These are phyloP conservation scores for Oryza rufipogon DNA, from an alignment of 176 grass and related monocot genomes.

Conservation along the genomic window DNA sequence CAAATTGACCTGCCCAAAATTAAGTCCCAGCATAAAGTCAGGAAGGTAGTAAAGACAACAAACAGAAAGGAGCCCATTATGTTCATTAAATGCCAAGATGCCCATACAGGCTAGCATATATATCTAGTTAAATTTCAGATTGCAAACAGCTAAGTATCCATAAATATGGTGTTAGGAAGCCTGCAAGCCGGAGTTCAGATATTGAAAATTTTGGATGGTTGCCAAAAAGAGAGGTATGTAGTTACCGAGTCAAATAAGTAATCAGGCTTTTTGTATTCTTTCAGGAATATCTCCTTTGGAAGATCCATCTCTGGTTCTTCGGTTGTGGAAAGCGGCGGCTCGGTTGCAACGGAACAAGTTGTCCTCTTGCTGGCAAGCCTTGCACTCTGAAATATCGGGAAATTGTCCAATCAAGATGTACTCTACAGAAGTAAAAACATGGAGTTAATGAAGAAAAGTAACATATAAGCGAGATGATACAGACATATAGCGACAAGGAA, in stretches of 20 bases:
- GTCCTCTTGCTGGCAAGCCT: constrained; percentile 64
- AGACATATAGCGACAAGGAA: constrained; percentile 53
- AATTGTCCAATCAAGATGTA: not conserved
- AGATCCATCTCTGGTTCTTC: constrained; percentile 75
- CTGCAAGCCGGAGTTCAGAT: not conserved
- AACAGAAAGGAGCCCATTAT: constrained; percentile 13
- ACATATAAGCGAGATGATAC: constrained; percentile 25
- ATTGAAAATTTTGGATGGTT: not conserved
- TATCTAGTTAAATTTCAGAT: not conserved
- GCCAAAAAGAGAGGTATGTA: constrained; percentile 12
- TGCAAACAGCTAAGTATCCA: not conserved
- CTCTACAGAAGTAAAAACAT: not conserved
- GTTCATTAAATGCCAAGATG: not conserved
- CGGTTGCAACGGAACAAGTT: constrained; percentile 80
- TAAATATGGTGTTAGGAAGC: not conserved
- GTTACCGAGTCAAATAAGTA: constrained; percentile 87
- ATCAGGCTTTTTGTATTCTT: constrained; percentile 83
- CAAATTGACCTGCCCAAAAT: constrained; percentile 73
- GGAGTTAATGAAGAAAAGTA: constrained; percentile 11
- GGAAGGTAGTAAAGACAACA: constrained; percentile 17
- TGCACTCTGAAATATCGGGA: constrained; percentile 49
- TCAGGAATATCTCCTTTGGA: constrained; percentile 97
- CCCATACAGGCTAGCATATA: not conserved
- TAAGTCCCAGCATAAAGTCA: constrained; percentile 3
- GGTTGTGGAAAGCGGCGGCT: constrained; percentile 59